Evolutionary conservation across 2,329 filamentous ascomycete species (phyloP).

Genomic region (Leptographium wingfieldii): DNA sequence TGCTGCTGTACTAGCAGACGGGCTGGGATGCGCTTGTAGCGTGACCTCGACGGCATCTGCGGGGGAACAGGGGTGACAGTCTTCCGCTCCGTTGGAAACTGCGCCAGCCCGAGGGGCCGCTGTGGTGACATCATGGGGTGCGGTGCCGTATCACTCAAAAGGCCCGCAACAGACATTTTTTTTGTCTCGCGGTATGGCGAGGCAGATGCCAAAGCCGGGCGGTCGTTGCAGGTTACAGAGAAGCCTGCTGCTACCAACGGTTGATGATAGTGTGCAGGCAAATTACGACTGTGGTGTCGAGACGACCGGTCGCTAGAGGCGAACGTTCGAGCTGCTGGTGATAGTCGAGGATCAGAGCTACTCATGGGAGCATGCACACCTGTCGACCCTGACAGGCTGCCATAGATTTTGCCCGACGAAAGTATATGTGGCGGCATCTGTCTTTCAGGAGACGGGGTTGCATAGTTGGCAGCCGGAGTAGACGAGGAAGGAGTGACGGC

Average conservation of each 20-base stretch:
- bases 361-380: background rate
- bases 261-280: conserved; percentile 4
- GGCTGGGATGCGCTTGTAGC: background rate
- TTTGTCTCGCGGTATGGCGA: conserved; percentile 17
- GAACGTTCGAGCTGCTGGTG: background rate
- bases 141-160: conserved; percentile 15
- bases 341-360: background rate
- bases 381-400: background rate
- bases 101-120: background rate
- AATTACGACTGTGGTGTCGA: conserved; percentile 2
- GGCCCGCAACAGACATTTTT: conserved; percentile 20
- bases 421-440: background rate
- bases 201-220: conserved; percentile 4
- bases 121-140: background rate
- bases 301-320: background rate
- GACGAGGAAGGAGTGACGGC: background rate
- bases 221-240: background rate
- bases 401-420: background rate
- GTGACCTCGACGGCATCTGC: background rate
- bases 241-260: background rate
- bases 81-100: background rate
- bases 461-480: background rate
- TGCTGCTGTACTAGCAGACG: background rate
- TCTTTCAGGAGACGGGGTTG: background rate
- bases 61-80: background rate